Percentiles rank a stretch among this genome's conserved stretches.
Conservation (phyloP, 2,329 filamentous ascomycete species). For the Dichotomopilus funicola region DNA sequence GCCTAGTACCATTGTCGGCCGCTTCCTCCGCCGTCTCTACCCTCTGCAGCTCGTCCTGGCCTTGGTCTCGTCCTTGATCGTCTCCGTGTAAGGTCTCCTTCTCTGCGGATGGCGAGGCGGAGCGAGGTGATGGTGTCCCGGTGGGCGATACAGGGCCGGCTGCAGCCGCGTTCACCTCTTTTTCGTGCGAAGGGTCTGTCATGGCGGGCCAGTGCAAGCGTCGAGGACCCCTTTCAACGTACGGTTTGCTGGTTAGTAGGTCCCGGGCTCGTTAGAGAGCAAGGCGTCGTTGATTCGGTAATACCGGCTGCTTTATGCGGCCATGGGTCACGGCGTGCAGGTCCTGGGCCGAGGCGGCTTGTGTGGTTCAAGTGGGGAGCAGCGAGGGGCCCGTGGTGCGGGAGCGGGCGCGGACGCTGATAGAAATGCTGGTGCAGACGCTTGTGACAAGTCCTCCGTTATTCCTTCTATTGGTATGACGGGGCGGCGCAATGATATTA, state of each 20-base stretch:
- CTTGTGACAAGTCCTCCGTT: too few species aligned
- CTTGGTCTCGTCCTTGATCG: neutral
- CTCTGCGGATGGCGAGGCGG: neutral
- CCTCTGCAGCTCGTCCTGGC: neutral
- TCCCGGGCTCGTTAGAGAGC: too few species aligned
- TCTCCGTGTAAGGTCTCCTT: slow-evolving; percentile 2
- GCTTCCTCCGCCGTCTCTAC: neutral
- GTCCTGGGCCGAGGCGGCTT: too few species aligned
- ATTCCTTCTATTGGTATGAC: too few species aligned
- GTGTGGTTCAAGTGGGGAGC: too few species aligned
- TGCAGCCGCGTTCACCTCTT: neutral
- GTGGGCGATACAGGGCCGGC: neutral
- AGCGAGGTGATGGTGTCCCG: slow-evolving; percentile 1
- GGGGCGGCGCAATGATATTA: too few species aligned
- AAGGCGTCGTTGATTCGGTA: too few species aligned
- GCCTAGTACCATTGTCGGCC: slow-evolving; percentile 22
- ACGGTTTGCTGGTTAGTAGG: neutral
- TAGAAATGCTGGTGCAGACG: too few species aligned
- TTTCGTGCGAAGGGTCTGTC: slow-evolving; percentile 7
- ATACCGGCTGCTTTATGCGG: too few species aligned
- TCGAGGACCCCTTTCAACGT: neutral
- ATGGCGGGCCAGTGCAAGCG: neutral
- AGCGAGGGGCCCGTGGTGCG: too few species aligned
- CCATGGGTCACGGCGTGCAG: too few species aligned
- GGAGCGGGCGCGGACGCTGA: too few species aligned